These are phyloP conservation scores for Aspergillus tamarii DNA, from an alignment of 2,329 filamentous ascomycete genomes.

Conservation along the genomic window DNA sequence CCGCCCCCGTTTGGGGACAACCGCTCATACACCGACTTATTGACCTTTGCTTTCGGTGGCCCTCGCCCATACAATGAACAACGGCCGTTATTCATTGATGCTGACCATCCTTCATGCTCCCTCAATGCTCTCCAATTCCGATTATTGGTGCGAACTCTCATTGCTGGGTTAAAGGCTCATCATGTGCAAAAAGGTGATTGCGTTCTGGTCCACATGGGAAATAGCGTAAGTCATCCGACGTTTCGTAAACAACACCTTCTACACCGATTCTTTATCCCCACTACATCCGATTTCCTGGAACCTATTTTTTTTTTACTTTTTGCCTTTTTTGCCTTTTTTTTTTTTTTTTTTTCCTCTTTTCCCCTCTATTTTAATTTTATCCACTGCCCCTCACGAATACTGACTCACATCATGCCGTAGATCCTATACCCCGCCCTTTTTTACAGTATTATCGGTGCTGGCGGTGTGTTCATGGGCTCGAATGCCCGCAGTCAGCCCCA, in stretches of 20 bases:
- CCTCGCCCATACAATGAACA: constrained; percentile 38
- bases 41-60: constrained; percentile 46
- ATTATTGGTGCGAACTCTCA: constrained; percentile 40
- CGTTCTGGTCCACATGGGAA: constrained; percentile 47
- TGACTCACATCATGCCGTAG: constrained; percentile 28
- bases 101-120: constrained; percentile 40
- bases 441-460: constrained; percentile 48
- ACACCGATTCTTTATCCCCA: constrained; percentile 13
- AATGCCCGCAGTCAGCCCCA: constrained; percentile 52
- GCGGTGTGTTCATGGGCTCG: constrained; percentile 55
- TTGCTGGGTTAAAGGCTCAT: constrained; percentile 44
- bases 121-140: constrained; percentile 41
- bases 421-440: constrained; percentile 45
- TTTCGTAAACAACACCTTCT: constrained; percentile 5
- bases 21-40: constrained; percentile 41
- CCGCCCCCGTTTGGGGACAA: constrained; percentile 17
- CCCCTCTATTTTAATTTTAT: neutral
- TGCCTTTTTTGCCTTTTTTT: neutral
- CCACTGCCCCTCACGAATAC: constrained; percentile 13
- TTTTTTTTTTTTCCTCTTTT: constrained; percentile 9
- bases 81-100: constrained; percentile 49
- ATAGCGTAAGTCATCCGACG: constrained; percentile 38
- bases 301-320: constrained; percentile 10
- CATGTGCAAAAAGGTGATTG: constrained; percentile 46
- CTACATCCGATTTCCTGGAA: constrained; percentile 2